Evolutionary conservation across 208 protist species (phyloP).

Genomic region (Tritrichomonas musculus): DNA sequence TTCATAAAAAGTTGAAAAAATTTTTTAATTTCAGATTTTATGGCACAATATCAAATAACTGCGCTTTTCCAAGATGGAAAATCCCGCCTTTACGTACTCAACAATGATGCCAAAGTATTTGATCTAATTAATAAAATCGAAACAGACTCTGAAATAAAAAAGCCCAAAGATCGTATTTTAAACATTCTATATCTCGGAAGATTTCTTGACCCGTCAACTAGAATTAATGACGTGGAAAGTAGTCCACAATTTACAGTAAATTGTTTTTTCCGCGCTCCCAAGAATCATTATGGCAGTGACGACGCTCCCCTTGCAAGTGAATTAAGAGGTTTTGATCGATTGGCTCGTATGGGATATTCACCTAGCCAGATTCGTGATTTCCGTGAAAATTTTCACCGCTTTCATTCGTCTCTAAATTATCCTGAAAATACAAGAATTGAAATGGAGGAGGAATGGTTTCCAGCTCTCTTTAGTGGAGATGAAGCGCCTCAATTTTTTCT

Average conservation of each 20-base stretch:
- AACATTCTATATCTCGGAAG: background rate
- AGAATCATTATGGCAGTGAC: background rate
- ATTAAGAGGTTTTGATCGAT: background rate
- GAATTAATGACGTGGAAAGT: background rate
- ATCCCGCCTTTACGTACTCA: background rate
- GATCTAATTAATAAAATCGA: background rate
- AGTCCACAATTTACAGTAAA: background rate
- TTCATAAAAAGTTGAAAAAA: too few relatives aligned
- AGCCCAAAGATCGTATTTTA: background rate
- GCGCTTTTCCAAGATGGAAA: background rate
- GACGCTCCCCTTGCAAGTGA: background rate
- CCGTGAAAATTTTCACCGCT: background rate
- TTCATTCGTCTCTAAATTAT: background rate
- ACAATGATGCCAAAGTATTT: background rate
- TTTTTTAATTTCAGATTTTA: too few relatives aligned
- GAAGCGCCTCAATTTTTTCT: too few relatives aligned
- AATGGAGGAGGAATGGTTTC: background rate
- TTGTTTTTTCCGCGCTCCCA: background rate
- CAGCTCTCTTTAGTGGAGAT: background rate
- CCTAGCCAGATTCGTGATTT: background rate
- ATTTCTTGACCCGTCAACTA: background rate
- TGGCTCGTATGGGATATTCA: background rate
- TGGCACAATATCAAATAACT: background rate
- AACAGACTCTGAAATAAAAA: background rate
- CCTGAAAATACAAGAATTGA: background rate